Base-by-base conservation (phyloP, 257 asterid genomes). In the Paulownia fortunei region DNA sequence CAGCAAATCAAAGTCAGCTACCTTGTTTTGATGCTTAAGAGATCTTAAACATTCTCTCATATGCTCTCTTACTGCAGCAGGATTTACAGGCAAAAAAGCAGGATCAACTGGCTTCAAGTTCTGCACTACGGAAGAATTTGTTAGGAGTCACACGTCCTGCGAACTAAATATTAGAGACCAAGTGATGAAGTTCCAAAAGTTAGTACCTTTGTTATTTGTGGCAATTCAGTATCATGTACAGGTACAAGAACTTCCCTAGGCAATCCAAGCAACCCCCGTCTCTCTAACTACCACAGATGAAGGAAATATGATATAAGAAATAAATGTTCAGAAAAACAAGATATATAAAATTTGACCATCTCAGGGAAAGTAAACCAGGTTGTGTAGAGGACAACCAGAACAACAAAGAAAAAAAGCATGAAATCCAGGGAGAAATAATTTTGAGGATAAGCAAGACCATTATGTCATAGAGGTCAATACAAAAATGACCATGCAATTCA, bases 31-130 rank as follows among this genome's bases (percentile, higher is more conserved):
- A 76, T 51, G 82, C 87, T 84, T 93, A 37, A 93, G 84, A 81
- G 90, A 86, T 86, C 89, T 86, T 83, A 93, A 86, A 77, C 97
- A 90, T 67, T 89, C 89, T 72, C 89, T 86, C 89, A 91, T 78
- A 60, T 64, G 76, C 56, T 91, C 90, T 58, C 54, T 79, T 58
- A 74, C 68, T 59, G 82, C 72, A 47, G 82, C 69, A 55, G 52
- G 76, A 18, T 65, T 80, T 64, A 61, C 84, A 41, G 87, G 84
- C 66, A 73, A 74, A 47, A 52, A 21, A 69, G 58, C 63, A 78
- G 82, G 74, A 23, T 84, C 85, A 21, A 49, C 86, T 41, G 52
- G 58, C 51, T 52, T 37, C 41, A 64, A 76, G 49, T 81, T 82
- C 90, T 89, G 80, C 78, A 76, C 2, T 7, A 72, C 16, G 65